Conservation (phyloP, 2,329 filamentous ascomycete species). For the Alternaria ethzedia region DNA sequence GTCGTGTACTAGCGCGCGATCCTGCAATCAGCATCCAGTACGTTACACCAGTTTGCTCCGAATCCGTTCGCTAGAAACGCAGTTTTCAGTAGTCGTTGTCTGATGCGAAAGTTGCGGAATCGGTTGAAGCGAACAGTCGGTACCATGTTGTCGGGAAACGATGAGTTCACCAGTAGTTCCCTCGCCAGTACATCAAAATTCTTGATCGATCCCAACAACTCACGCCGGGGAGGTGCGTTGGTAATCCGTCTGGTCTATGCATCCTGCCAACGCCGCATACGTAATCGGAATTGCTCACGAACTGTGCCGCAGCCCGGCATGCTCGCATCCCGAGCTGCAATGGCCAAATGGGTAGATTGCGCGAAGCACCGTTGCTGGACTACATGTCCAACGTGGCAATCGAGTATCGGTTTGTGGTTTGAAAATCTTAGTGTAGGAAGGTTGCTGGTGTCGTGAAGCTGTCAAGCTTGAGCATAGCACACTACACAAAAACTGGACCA, state of each 20-base stretch:
- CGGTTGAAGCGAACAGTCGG: neutral
- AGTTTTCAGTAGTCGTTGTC: neutral
- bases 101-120: neutral
- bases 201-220: neutral
- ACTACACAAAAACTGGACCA: constrained; percentile 2
- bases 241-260: neutral
- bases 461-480: neutral
- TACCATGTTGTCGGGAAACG: neutral
- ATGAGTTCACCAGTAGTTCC: neutral
- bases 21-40: constrained; percentile 1
- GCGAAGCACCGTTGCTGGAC: neutral
- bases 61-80: neutral
- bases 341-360: neutral
- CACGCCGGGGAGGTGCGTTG: neutral
- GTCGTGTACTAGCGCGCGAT: neutral
- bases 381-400: neutral
- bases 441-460: constrained; percentile 2
- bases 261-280: constrained; percentile 8
- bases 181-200: neutral
- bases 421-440: neutral
- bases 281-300: neutral
- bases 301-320: constrained; percentile 15
- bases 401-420: neutral
- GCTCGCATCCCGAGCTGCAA: neutral
- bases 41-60: neutral